Base-by-base conservation (phyloP, 257 asterid genomes). In the Cruciata laevipes region DNA sequence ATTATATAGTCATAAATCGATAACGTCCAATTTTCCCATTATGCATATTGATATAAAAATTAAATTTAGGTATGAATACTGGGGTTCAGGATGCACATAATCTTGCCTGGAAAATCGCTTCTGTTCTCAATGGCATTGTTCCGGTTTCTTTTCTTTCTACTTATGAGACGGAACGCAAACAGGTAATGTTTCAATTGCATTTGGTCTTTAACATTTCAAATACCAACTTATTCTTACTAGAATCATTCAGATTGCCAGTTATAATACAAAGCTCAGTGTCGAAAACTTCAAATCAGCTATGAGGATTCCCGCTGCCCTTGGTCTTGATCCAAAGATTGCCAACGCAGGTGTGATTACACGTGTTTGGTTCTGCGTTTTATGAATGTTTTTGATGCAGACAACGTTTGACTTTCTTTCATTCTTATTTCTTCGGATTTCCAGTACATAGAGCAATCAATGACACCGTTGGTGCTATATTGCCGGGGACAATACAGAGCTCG, bases 1-100 rank as follows among this genome's bases (percentile, higher is more conserved):
- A 27, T 27, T 27, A 27, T 27, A 27, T 27, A 27, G 30, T 27
- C 30, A 27, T 27, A 2, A 2, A 27, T 27, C 30, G 1, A 27
- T 27, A 27, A 27, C 1, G 30, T 27, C 31, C 17, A 58, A 60
- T 61, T 18, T 60, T 60, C 23, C 40, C 23, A 27, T 60, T 24
- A 44, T 60, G 63, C 52, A 23, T 33, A 44, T 40, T 30, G 24
- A 40, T 47, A 17, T 32, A 32, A 31, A 10, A 61, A 31, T 47
- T 31, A 27, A 18, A 73, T 65, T 42, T 81, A 90, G 99, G 99
- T 71, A 90, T 93, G 99, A 93, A 93, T 74, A 90, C 97, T 25
- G 97, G 99, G 61, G 87, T 93, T 80, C 99, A 93, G 81, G 99
- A 93, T 80, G 95, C 86, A 69, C 99, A 93, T 77, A 93, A 93